Evolutionary conservation across 495 filamentous ascomycete species (phyloP), one percentile per base, ranked within the genome.

Genomic region (Astrocystis sublimbata): DNA sequence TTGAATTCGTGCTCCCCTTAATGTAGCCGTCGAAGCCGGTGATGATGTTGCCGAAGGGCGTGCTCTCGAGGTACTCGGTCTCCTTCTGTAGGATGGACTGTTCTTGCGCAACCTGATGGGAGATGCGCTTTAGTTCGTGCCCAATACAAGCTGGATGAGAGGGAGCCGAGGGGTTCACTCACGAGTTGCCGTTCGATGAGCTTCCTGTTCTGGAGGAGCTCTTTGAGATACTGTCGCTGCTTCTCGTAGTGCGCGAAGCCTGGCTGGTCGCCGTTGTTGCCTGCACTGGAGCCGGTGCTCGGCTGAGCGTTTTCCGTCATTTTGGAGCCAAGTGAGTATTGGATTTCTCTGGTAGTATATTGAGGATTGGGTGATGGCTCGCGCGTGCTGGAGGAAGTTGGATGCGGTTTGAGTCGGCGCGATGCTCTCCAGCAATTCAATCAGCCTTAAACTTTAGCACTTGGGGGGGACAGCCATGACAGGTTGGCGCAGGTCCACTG

Each of bases 11-110:
- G 0, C 81, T 79, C 49, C 91, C 92, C 71, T 98, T 98, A 78
- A 96, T 93, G 75, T 97, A 98, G 66, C 90, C 93, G 71, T 98
- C 94, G 75, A 98, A 98, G 41, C 94, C 94, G 63, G 88, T 90
- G 76, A 98, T 92, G 70, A 98, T 98, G 78, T 98, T 98, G 17
- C 94, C 94, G 42, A 81, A 82, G 23, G 89, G 89, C 15, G 92
- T 96, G 65, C 92, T 91, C 74, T 96, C 92, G 43, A 98, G 86
- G 75, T 98, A 98, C 15, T 86, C 83, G 55, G 89, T 85, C 74
- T 98, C 94, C 68, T 88, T 86, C 59, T 88, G 86, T 74, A 79
- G 87, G 71, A 98, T 98, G 68, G 84, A 83, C 50, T 96, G 92
- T 80, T 98, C 94, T 42, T 71, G 55, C 13, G 65, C 41, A 1